phyloP scores from a whole-genome alignment of 805 yeast species.

The Barnettozyma californica region DNA sequence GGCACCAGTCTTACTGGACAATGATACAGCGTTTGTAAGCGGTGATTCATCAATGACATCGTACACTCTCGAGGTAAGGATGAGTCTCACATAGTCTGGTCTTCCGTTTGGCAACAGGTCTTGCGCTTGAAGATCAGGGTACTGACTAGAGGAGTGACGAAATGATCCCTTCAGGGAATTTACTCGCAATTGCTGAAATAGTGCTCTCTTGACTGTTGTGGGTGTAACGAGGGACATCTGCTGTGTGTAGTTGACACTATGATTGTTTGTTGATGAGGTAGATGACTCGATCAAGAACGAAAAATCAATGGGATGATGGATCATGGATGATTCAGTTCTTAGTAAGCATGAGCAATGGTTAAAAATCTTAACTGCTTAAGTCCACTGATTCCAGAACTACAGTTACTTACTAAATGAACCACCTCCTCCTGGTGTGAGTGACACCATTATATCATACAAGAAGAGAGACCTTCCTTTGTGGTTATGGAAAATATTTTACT shows the following conservation, averaged over 20 bases:
- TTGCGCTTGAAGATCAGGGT: slow-evolving; percentile 28
- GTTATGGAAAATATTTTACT: no score
- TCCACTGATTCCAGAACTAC: no score
- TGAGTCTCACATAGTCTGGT: slow-evolving; percentile 92
- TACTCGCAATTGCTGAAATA: neutral
- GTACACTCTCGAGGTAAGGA: slow-evolving; percentile 87
- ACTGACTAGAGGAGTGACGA: slow-evolving; percentile 4
- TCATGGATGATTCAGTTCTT: neutral
- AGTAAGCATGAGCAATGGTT: neutral
- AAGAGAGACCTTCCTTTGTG: no score
- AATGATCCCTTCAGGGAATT: neutral
- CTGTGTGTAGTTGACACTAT: neutral
- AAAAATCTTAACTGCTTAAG: no score
- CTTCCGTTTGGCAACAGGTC: slow-evolving; percentile 57
- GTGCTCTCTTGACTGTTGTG: neutral
- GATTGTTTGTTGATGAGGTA: neutral
- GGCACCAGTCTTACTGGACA: slow-evolving; percentile 71
- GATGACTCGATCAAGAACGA: neutral
- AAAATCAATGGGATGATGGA: neutral
- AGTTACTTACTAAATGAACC: no score
- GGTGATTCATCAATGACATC: slow-evolving; percentile 94
- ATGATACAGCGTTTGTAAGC: slow-evolving; percentile 63
- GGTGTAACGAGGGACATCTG: neutral
- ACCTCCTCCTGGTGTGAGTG: no score
- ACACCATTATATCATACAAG: no score